These are phyloP conservation scores for Lanmaoa pseudosensibilis DNA, from an alignment of 768 basidiomycete genomes.

Conservation along the genomic window DNA sequence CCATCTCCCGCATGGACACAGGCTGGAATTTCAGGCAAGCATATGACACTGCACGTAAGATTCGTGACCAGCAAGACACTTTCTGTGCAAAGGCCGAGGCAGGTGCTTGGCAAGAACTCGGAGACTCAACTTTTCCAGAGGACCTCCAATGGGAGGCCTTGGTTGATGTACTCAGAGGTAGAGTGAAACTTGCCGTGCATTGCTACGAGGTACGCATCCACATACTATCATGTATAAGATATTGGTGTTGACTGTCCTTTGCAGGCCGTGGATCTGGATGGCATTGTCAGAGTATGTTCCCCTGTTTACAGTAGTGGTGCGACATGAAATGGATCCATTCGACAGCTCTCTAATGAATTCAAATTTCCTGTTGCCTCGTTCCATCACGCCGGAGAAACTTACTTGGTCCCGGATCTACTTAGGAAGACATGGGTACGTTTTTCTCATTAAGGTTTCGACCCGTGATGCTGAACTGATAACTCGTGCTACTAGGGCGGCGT, in stretches of 20 bases:
- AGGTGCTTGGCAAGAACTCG: slow-evolving; percentile 40
- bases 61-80: slow-evolving; percentile 67
- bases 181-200: slow-evolving; percentile 51
- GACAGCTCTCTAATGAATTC: slow-evolving; percentile 79
- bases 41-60: slow-evolving; percentile 68
- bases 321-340: neutral
- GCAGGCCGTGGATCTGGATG: slow-evolving; percentile 70
- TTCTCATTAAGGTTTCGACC: neutral
- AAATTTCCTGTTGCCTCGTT: slow-evolving; percentile 75
- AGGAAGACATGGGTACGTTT: slow-evolving; percentile 60
- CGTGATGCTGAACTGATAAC: neutral
- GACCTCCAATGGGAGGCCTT: slow-evolving; percentile 77
- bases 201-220: slow-evolving; percentile 36
- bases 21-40: slow-evolving; percentile 80
- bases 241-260: neutral
- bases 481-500: slow-evolving; percentile 47
- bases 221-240: neutral
- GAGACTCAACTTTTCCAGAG: slow-evolving; percentile 45
- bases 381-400: slow-evolving; percentile 81
- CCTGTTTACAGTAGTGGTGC: neutral
- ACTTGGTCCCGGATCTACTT: slow-evolving; percentile 75
- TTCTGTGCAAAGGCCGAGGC: slow-evolving; percentile 65
- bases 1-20: slow-evolving; percentile 68
- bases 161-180: slow-evolving; percentile 75
- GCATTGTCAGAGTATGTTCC: slow-evolving; percentile 59